Conservation (phyloP, 192 early-diverging fungal species). For the Podila epigama region DNA sequence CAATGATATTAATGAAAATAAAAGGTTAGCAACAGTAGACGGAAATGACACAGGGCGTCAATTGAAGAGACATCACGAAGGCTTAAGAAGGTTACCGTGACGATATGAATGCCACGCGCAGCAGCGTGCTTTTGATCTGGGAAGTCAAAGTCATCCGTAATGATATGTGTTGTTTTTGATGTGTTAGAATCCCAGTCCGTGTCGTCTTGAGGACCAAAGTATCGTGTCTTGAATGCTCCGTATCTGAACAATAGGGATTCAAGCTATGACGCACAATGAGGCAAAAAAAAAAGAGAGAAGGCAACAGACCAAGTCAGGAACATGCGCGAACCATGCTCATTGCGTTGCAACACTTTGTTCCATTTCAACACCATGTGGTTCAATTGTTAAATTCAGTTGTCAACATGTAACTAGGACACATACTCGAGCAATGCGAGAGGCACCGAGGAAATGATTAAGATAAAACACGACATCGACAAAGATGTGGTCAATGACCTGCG, state of each 20-base stretch:
- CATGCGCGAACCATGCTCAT: no score
- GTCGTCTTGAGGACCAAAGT: background rate
- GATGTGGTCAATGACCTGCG: background rate
- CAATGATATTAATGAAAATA: background rate
- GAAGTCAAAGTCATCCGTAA: slow-evolving; percentile 28
- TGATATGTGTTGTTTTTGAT: slow-evolving; percentile 31
- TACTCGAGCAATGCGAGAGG: slow-evolving; percentile 6
- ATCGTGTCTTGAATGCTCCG: slow-evolving; percentile 15
- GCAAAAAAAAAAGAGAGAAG: background rate
- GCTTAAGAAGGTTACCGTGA: no score
- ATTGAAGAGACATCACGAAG: background rate
- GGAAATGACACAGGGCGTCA: background rate
- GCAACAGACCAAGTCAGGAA: no score
- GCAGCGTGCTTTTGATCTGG: slow-evolving; percentile 31
- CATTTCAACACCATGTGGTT: no score
- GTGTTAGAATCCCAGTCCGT: background rate
- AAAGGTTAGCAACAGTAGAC: background rate
- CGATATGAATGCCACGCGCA: slow-evolving; percentile 36
- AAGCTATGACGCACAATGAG: slow-evolving; percentile 4
- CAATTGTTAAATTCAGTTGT: background rate
- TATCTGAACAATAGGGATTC: slow-evolving; percentile 3
- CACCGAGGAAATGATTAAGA: slow-evolving; percentile 28
- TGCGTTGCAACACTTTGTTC: no score
- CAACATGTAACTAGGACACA: background rate
- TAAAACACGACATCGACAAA: slow-evolving; percentile 28